A percentile compares a stretch with the other conserved stretches of the same genome.
These are phyloP conservation scores for Penicillium egyptiacum DNA, from an alignment of 495 filamentous ascomycete species.

Conservation along the genomic window DNA sequence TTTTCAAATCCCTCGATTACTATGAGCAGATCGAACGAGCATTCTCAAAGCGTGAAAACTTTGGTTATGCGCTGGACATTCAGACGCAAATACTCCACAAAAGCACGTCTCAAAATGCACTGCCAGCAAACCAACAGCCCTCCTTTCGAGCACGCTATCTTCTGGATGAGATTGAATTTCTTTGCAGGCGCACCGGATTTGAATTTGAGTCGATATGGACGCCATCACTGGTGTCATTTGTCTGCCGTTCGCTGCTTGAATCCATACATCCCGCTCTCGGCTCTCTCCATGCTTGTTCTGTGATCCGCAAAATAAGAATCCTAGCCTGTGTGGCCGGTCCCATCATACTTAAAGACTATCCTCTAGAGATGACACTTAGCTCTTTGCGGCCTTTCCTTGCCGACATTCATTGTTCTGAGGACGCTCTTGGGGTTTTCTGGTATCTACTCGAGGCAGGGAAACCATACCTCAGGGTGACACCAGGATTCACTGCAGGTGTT, in stretches of 20 bases:
- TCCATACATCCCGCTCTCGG: conserved; percentile 85
- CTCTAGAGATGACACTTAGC: conserved; percentile 88
- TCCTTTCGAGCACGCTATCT: conserved; percentile 78
- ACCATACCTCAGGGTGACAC: conserved; percentile 59
- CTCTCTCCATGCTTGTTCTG: conserved; percentile 78
- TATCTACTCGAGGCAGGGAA: conserved; percentile 75
- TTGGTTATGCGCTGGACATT: conserved; percentile 57
- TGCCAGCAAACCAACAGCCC: conserved; percentile 80
- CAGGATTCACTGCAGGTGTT: conserved; percentile 76
- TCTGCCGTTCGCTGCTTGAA: conserved; percentile 75
- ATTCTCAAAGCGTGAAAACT: conserved; percentile 62
- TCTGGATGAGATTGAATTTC: conserved; percentile 66
- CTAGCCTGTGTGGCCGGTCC: conserved; percentile 74
- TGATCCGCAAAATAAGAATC: conserved; percentile 82
- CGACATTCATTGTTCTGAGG: conserved; percentile 85
- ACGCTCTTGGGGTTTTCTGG: conserved; percentile 82
- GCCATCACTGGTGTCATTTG: conserved; percentile 67
- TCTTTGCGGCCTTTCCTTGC: conserved; percentile 75
- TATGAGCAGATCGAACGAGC: conserved; percentile 75
- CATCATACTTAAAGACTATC: conserved; percentile 71
- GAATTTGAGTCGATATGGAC: conserved; percentile 72
- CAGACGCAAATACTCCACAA: conserved; percentile 65
- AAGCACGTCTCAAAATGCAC: conserved; percentile 54
- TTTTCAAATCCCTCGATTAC: conserved; percentile 68
- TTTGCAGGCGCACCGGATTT: conserved; percentile 68